Evolutionary conservation across 305 asterid species (phyloP).

Genomic region (Solanum aculeatissimum): DNA sequence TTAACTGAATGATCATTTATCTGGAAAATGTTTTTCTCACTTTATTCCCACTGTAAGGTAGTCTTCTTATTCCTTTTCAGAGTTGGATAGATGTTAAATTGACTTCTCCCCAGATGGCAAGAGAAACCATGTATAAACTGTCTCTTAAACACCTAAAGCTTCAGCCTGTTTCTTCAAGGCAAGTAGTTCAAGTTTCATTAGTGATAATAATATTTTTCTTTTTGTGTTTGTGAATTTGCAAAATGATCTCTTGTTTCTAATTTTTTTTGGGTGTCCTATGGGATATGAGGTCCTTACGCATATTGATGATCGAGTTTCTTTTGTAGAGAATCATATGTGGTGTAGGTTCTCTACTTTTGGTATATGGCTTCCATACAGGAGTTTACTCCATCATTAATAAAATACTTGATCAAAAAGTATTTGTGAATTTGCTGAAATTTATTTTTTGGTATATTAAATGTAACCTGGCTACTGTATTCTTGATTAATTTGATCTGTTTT

Average conservation of each 20-base stretch:
- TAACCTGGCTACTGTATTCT: not conserved
- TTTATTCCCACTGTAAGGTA: not conserved
- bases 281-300: not conserved
- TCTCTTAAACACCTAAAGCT: conserved; percentile 53
- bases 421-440: not conserved
- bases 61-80: conserved; percentile 28
- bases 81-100: conserved; percentile 87
- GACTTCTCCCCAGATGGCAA: conserved; percentile 92
- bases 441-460: not conserved
- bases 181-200: not conserved
- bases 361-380: not conserved
- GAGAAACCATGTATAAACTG: conserved; percentile 79
- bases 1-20: not conserved
- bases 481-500: not conserved
- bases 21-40: not conserved
- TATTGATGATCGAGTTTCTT: not conserved
- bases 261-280: not conserved
- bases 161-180: conserved; percentile 66
- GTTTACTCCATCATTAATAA: not conserved
- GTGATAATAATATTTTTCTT: not conserved
- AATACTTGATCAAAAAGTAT: not conserved
- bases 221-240: not conserved
- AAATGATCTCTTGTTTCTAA: not conserved
- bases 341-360: not conserved
- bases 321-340: not conserved